Percentiles rank a stretch among this genome's conserved stretches.
These are phyloP conservation scores for Aspergillus costaricaensis DNA, from an alignment of 2,329 filamentous ascomycete genomes.

Conservation along the genomic window DNA sequence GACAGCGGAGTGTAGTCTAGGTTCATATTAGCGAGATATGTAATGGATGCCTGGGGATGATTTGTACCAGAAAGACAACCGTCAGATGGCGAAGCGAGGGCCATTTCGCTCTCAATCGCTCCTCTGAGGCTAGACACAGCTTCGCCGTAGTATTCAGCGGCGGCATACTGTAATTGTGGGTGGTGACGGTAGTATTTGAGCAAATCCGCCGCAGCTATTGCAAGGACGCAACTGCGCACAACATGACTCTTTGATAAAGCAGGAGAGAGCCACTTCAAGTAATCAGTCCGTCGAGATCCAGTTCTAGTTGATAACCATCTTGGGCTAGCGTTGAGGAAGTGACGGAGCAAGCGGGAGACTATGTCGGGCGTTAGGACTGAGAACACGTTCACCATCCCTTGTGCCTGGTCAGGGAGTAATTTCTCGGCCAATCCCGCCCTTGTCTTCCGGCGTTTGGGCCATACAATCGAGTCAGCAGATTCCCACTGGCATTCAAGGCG, in stretches of 20 bases:
- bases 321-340: constrained; percentile 12
- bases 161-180: neutral
- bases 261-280: constrained; percentile 1
- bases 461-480: neutral
- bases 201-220: constrained; percentile 7
- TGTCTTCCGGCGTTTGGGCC: neutral
- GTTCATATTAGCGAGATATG: neutral
- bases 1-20: constrained; percentile 10
- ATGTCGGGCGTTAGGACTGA: neutral
- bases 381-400: constrained; percentile 11
- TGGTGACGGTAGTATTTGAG: constrained; percentile 8
- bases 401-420: neutral
- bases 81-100: neutral
- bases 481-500: constrained; percentile 6
- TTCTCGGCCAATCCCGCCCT: neutral
- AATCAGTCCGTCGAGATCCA: neutral
- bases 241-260: constrained; percentile 2
- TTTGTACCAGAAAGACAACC: neutral
- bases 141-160: constrained; percentile 10
- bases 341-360: constrained; percentile 2
- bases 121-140: constrained; percentile 2
- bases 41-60: neutral
- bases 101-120: neutral
- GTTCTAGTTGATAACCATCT: constrained; percentile 8
- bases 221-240: constrained; percentile 9